Percentiles rank a stretch among this genome's conserved stretches.
phyloP scores from a whole-genome alignment of 257 asterid genomes.

The Penstemon eatonii region DNA sequence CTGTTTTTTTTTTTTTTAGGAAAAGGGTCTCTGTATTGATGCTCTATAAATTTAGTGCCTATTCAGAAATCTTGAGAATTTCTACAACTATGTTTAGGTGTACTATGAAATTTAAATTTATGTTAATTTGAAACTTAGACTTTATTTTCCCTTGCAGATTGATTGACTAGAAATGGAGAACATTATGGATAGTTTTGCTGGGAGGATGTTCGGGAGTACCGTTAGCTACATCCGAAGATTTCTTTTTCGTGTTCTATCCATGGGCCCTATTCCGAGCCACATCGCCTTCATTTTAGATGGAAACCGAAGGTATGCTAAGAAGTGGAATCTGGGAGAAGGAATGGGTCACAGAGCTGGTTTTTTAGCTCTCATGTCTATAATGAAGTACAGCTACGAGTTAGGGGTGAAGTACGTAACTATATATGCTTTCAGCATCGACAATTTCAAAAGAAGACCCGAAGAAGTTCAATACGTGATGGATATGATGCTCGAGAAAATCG shows the following conservation, averaged over 20 bases:
- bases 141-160: too few species aligned
- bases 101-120: too few species aligned
- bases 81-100: too few species aligned
- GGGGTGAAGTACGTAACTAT: conserved; percentile 55
- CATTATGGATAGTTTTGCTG: conserved; percentile 26
- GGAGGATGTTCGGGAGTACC: conserved; percentile 40
- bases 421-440: conserved; percentile 79
- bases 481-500: conserved; percentile 69
- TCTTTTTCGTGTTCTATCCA: conserved; percentile 47
- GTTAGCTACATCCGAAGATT: conserved; percentile 41
- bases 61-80: too few species aligned
- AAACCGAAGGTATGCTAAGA: conserved; percentile 16
- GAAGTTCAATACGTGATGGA: conserved; percentile 65
- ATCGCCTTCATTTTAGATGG: conserved; percentile 79
- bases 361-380: conserved; percentile 56
- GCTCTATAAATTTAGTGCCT: too few species aligned
- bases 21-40: too few species aligned
- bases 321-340: conserved; percentile 46
- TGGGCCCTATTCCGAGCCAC: conserved; percentile 66
- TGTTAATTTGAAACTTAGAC: too few species aligned
- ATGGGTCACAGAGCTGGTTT: conserved; percentile 70
- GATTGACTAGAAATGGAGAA: neutral
- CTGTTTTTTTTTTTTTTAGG: too few species aligned
- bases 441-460: conserved; percentile 60
- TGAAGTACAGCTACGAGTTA: conserved; percentile 68